A percentile compares a stretch with the other conserved stretches of the same genome.
Conservation (phyloP, 192 early-diverging fungal genomes). For the Entomortierella lignicola region DNA sequence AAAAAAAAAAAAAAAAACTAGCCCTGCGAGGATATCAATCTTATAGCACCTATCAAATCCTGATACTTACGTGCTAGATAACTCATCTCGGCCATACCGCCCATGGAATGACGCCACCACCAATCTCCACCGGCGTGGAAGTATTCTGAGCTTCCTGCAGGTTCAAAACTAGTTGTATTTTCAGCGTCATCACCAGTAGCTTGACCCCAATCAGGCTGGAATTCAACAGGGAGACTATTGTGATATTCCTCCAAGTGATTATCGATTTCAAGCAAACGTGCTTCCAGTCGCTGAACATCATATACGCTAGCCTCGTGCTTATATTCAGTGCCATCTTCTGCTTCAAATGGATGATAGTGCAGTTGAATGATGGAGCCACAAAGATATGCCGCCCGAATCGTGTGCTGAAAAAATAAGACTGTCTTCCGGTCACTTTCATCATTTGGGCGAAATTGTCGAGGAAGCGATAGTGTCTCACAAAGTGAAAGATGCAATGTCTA, state of each 20-base stretch:
- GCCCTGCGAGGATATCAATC: too few relatives aligned
- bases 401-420: conserved; percentile 35
- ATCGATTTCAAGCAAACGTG: conserved; percentile 38
- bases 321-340: conserved; percentile 51
- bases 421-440: conserved; percentile 32
- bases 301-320: conserved; percentile 34
- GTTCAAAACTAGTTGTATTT: conserved; percentile 17
- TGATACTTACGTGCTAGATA: conserved; percentile 46
- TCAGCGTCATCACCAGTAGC: conserved; percentile 13
- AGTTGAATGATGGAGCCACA: conserved; percentile 44
- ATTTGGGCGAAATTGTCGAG: conserved; percentile 31
- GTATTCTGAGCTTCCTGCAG: conserved; percentile 26
- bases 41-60: too few relatives aligned
- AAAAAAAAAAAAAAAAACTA: background rate
- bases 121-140: conserved; percentile 50
- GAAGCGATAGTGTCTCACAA: conserved; percentile 49
- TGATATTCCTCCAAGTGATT: conserved; percentile 38
- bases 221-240: conserved; percentile 19
- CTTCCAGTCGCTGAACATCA: conserved; percentile 29
- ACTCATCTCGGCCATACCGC: conserved; percentile 34
- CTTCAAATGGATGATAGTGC: conserved; percentile 50
- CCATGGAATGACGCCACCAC: conserved; percentile 52
- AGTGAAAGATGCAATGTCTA: conserved; percentile 50
- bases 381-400: conserved; percentile 38
- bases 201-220: conserved; percentile 44